Percentiles rank a stretch among this genome's conserved stretches.
Conservation (phyloP, 306 rosid species). For the Spatholobus suberectus region DNA sequence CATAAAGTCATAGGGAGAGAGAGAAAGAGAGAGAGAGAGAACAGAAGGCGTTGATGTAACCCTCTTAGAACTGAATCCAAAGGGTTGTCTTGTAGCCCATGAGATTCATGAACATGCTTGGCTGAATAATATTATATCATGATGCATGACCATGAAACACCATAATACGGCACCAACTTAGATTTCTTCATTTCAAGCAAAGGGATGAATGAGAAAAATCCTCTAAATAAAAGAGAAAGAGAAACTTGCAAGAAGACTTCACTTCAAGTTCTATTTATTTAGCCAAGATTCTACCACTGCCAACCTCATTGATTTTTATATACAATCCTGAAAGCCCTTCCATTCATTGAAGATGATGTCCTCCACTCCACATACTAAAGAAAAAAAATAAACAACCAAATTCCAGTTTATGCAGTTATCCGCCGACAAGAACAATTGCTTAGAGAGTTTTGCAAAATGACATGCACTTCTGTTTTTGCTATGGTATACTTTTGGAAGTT, state of each 20-base stretch:
- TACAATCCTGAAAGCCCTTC: constrained; percentile 33
- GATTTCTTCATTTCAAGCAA: constrained; percentile 36
- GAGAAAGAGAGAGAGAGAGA: too few species aligned
- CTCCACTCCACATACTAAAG: constrained; percentile 21
- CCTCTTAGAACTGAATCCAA: too few species aligned
- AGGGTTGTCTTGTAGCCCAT: too few species aligned
- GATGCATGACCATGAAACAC: constrained; percentile 36
- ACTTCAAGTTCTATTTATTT: constrained; percentile 50
- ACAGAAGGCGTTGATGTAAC: too few species aligned
- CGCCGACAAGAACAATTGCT: constrained; percentile 31
- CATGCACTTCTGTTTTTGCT: constrained; percentile 47
- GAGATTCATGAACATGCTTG: too few species aligned
- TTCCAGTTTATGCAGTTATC: constrained; percentile 21
- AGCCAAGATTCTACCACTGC: too few species aligned
- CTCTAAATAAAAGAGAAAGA: constrained; percentile 22
- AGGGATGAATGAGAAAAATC: constrained; percentile 9
- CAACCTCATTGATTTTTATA: constrained; percentile 33
- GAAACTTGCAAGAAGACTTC: constrained; percentile 29
- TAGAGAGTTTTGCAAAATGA: constrained; percentile 28
- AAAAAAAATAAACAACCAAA: constrained; percentile 10
- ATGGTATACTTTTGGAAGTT: too few species aligned
- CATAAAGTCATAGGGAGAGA: constrained; percentile 26
- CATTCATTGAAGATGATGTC: constrained; percentile 36
- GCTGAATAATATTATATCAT: too few species aligned
- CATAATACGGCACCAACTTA: constrained; percentile 21